A percentile compares a stretch with the other conserved stretches of the same genome.
phyloP scores from a whole-genome alignment of 345 rosid species.

The Melaleuca quinquenervia region DNA sequence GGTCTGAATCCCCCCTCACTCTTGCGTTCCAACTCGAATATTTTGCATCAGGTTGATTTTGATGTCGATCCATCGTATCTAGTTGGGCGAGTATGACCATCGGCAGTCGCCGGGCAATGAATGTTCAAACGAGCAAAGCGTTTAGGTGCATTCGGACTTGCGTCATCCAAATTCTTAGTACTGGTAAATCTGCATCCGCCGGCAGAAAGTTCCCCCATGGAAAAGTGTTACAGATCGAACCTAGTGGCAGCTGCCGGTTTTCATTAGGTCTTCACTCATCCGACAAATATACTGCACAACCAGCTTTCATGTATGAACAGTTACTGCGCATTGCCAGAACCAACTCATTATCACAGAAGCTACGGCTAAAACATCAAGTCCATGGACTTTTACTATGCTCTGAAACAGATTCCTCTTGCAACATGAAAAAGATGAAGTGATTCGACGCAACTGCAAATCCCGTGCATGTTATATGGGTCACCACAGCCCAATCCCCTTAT shows the following conservation, averaged over 20 bases:
- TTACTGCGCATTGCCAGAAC: neutral
- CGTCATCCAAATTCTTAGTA: neutral
- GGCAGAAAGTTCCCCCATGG: neutral
- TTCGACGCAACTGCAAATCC: neutral
- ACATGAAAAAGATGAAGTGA: neutral
- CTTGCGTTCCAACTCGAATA: neutral
- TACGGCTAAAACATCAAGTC: neutral
- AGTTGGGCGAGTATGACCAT: neutral
- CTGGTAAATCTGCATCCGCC: neutral
- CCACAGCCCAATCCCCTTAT: neutral
- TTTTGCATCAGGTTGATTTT: neutral
- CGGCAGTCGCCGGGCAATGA: neutral
- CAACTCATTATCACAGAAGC: neutral
- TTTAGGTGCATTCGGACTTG: neutral
- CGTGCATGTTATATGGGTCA: neutral
- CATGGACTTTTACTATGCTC: neutral
- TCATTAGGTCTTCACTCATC: neutral
- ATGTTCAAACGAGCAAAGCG: neutral
- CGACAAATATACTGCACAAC: neutral
- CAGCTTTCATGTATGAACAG: neutral
- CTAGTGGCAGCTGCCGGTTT: neutral
- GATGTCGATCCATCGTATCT: neutral
- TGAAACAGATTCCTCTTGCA: neutral
- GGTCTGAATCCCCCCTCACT: neutral
- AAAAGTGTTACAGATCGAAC: neutral